These are phyloP conservation scores for Trichoderma parareesei DNA, from an alignment of 495 filamentous ascomycete genomes.

Conservation along the genomic window DNA sequence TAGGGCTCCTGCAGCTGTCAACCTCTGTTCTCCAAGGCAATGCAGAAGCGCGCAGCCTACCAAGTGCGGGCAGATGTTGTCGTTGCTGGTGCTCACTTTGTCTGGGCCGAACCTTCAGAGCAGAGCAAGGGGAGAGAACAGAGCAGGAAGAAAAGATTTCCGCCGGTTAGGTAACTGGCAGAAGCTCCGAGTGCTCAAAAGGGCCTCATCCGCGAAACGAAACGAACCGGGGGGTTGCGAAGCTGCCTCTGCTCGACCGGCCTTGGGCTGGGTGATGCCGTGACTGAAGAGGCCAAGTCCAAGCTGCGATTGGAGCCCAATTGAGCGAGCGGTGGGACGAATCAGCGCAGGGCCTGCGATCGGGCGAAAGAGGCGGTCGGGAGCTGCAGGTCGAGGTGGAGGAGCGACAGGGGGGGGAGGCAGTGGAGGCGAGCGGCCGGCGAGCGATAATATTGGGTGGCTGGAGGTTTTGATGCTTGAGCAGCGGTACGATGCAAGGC, in stretches of 20 bases:
- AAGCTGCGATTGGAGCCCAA: slow-evolving; percentile 1
- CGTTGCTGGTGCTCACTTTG: not conserved
- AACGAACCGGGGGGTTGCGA: too few species aligned
- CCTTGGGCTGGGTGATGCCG: not conserved
- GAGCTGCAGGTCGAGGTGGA: slow-evolving; percentile 9
- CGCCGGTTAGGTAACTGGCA: not conserved
- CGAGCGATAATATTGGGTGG: not conserved
- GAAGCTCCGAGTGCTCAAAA: not conserved
- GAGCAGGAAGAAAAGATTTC: not conserved
- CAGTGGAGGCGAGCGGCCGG: not conserved
- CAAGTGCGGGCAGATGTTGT: not conserved
- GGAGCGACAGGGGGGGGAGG: not conserved
- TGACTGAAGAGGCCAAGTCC: not conserved
- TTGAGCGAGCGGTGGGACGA: not conserved
- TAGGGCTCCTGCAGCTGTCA: not conserved
- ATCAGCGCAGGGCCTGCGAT: slow-evolving; percentile 1
- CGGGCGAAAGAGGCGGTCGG: slow-evolving; percentile 4
- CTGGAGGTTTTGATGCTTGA: not conserved
- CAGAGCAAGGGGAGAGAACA: not conserved
- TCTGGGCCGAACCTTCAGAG: not conserved
- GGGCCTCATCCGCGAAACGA: not conserved
- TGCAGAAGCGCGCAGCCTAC: not conserved
- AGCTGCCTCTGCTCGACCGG: not conserved
- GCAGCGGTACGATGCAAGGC: slow-evolving; percentile 10
- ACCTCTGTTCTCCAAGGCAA: not conserved